Percentiles rank a stretch among this genome's conserved stretches.
These are phyloP conservation scores for Sporopachydermia lactativora DNA, from an alignment of 805 yeast genomes.

Conservation along the genomic window DNA sequence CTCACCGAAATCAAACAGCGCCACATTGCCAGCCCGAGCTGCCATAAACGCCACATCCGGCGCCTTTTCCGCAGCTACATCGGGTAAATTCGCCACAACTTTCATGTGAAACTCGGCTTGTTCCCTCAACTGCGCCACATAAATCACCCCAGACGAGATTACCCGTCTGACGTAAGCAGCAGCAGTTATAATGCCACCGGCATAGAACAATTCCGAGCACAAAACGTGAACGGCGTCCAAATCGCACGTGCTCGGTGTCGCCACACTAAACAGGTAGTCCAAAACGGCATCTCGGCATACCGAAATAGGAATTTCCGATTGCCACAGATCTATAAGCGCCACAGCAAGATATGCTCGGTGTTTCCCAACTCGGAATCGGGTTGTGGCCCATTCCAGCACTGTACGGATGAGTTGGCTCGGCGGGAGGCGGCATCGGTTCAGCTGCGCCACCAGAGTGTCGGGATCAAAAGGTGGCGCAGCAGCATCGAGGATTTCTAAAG, in stretches of 20 bases:
- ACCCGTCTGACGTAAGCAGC: slow-evolving; percentile 64
- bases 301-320: slow-evolving; percentile 9
- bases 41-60: not conserved
- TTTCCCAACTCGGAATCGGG: slow-evolving; percentile 8
- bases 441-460: not conserved
- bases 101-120: slow-evolving; percentile 19
- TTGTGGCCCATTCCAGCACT: slow-evolving; percentile 16
- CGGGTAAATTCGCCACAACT: not conserved
- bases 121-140: slow-evolving; percentile 34
- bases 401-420: slow-evolving; percentile 9
- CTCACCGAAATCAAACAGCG: not conserved
- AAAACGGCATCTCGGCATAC: slow-evolving; percentile 14
- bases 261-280: slow-evolving; percentile 11
- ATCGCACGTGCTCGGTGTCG: slow-evolving; percentile 4
- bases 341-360: slow-evolving; percentile 13
- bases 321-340: slow-evolving; percentile 10
- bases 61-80: not conserved
- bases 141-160: slow-evolving; percentile 78
- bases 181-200: slow-evolving; percentile 34
- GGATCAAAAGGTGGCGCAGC: not conserved
- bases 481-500: not conserved
- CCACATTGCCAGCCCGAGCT: not conserved
- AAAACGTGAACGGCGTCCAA: slow-evolving; percentile 21
- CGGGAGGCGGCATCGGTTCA: slow-evolving; percentile 11
- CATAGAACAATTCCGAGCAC: slow-evolving; percentile 34